Conservation (phyloP, 371 early-diverging fungal species). For the Nematocida sp. region DNA sequence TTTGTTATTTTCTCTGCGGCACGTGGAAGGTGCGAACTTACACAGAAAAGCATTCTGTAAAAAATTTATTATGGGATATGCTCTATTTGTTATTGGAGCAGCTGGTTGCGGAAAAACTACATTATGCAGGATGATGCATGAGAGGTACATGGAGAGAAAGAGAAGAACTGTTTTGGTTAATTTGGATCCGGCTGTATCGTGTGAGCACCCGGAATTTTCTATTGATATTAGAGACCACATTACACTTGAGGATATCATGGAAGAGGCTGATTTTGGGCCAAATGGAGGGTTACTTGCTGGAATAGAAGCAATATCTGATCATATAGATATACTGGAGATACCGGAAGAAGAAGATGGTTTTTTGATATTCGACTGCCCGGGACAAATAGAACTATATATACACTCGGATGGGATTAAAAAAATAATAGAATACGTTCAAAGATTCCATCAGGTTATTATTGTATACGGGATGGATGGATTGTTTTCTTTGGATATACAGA, state of each 20-base stretch:
- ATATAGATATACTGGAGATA: slow-evolving; percentile 45
- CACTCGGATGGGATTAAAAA: slow-evolving; percentile 48
- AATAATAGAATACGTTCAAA: slow-evolving; percentile 14
- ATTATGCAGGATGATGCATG: slow-evolving; percentile 28
- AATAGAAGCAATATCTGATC: slow-evolving; percentile 43
- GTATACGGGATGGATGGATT: slow-evolving; percentile 40
- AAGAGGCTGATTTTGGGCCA: slow-evolving; percentile 56
- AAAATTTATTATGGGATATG: slow-evolving; percentile 55
- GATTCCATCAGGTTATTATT: background rate
- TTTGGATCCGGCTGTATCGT: slow-evolving; percentile 49
- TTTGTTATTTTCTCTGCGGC: background rate
- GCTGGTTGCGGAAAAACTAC: slow-evolving; percentile 55
- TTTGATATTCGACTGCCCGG: slow-evolving; percentile 50
- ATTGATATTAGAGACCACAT: slow-evolving; percentile 53
- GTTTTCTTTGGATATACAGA: slow-evolving; percentile 9
- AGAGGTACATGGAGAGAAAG: slow-evolving; percentile 23
- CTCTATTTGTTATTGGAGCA: slow-evolving; percentile 54
- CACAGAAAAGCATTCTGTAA: slow-evolving; percentile 43
- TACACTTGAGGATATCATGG: slow-evolving; percentile 49
- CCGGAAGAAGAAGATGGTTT: slow-evolving; percentile 47
- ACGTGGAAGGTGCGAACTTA: slow-evolving; percentile 13
- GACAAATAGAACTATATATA: slow-evolving; percentile 53
- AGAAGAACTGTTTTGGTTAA: slow-evolving; percentile 31
- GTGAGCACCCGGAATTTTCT: slow-evolving; percentile 25
- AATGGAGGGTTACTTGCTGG: slow-evolving; percentile 49